These are phyloP conservation scores for Mycosarcoma mackinlayi DNA, from an alignment of 1,284 basidiomycete species.

Conservation along the genomic window DNA sequence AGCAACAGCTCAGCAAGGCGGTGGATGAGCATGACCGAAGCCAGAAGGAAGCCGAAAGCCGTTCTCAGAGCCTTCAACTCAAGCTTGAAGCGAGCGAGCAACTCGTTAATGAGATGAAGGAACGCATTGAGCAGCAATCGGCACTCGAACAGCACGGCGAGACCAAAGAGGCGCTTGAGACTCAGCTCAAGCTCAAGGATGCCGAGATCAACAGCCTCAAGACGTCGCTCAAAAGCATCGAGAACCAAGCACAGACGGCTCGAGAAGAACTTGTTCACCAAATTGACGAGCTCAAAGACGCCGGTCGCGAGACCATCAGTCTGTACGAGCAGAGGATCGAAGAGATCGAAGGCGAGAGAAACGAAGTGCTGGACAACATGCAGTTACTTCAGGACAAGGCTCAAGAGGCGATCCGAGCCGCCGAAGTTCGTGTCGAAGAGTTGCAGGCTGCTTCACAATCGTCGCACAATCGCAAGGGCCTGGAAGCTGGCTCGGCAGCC, in stretches of 20 bases:
- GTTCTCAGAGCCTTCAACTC: constrained; percentile 38
- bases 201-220: constrained; percentile 57
- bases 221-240: constrained; percentile 56
- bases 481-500: constrained; percentile 66
- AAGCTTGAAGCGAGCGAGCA: constrained; percentile 50
- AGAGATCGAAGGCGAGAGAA: constrained; percentile 61
- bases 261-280: constrained; percentile 69
- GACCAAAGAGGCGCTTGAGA: constrained; percentile 45
- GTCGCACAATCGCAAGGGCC: constrained; percentile 13
- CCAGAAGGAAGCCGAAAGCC: constrained; percentile 67
- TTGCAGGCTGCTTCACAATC: constrained; percentile 58
- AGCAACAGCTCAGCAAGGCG: constrained; percentile 68
- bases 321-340: constrained; percentile 50
- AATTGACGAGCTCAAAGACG: constrained; percentile 82
- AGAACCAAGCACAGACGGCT: constrained; percentile 55
- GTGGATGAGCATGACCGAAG: constrained; percentile 72
- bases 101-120: constrained; percentile 41
- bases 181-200: constrained; percentile 53
- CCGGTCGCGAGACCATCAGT: constrained; percentile 76
- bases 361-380: constrained; percentile 60
- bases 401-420: constrained; percentile 81
- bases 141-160: constrained; percentile 37
- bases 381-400: constrained; percentile 72
- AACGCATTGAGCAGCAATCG: constrained; percentile 38
- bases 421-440: constrained; percentile 79